Base-by-base conservation (phyloP, 2,329 filamentous ascomycete genomes). In the Cytospora mali region DNA sequence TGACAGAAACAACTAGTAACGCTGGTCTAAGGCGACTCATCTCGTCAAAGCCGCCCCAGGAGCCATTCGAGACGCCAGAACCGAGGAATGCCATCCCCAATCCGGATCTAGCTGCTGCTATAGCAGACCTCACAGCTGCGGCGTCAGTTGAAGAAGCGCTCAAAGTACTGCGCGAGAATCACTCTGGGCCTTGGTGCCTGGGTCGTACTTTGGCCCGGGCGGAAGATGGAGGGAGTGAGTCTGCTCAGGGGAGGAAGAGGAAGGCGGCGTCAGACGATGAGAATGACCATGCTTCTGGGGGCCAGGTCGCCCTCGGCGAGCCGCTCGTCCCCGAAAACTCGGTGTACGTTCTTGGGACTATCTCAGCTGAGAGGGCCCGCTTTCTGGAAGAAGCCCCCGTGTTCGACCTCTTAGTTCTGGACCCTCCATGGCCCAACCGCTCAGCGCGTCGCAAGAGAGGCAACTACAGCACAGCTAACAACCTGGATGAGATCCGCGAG, bases 371-470 rank as follows among this genome's bases (percentile, higher is more conserved):
- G 51, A 73, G 78, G 42, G 68, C 72, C 2, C 65, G 66, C 0
- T 82, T 87, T 66, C 67, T 78, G 1, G 67, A 73, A 16, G 71
- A 69, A 3, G 79, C 81, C 2, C 80, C 82, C 23, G 69, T 72
- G 7, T 93, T 94, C 73, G 79, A 90, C 66, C 77, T 93, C 51
- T 79, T 93, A 42, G 73, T 93, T 9, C 76, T 93, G 23, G 91
- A 94, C 71, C 91, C 91, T 3, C 91, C 91, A 1, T 94, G 91
- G 91, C 90, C 91, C 0, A 94, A 92, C 71, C 84, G 87, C 52
- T 93, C 90, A 6, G 91, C 86, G 16, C 83, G 83, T 67, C 81
- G 89, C 46, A 87, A 84, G 69, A 79, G 70, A 55, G 74, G 76
- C 69, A 69, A 80, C 67, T 85, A 87, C 72, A 66, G 69, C 2